These are phyloP conservation scores for Bruguiera sexangula DNA, from an alignment of 345 rosid species.

Conservation along the genomic window DNA sequence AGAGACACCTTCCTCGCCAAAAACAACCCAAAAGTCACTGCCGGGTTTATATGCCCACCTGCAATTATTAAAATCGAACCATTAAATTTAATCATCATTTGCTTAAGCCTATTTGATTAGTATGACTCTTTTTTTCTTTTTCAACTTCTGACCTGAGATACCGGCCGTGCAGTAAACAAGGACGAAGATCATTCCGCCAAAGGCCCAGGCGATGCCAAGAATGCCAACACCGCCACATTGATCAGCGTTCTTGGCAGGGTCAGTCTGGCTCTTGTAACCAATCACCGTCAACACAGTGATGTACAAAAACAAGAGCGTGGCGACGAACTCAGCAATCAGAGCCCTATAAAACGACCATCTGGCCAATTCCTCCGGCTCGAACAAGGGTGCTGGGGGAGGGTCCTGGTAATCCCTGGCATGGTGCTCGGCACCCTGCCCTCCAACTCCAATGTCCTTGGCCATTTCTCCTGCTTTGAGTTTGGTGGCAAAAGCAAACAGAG, in stretches of 20 bases:
- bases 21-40: slow-evolving; percentile 43
- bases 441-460: slow-evolving; percentile 36
- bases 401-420: slow-evolving; percentile 40
- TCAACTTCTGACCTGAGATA: slow-evolving; percentile 26
- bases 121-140: no score
- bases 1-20: slow-evolving; percentile 46
- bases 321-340: slow-evolving; percentile 43
- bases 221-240: slow-evolving; percentile 38
- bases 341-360: slow-evolving; percentile 45
- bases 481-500: neutral
- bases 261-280: slow-evolving; percentile 39
- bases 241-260: slow-evolving; percentile 14
- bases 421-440: slow-evolving; percentile 17
- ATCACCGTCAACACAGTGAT: slow-evolving; percentile 42
- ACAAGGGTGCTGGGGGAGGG: slow-evolving; percentile 43
- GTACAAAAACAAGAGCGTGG: slow-evolving; percentile 41
- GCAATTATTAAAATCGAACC: neutral
- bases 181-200: slow-evolving; percentile 48
- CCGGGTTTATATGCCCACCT: slow-evolving; percentile 50
- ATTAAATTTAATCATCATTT: no score
- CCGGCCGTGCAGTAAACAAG: slow-evolving; percentile 53
- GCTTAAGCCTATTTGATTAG: neutral
- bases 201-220: slow-evolving; percentile 48
- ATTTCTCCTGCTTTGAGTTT: slow-evolving; percentile 5
- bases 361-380: slow-evolving; percentile 36